phyloP scores from a whole-genome alignment of 225 moss, liverwort and hornwort species.

The Physcomitrellopsis africana region DNA sequence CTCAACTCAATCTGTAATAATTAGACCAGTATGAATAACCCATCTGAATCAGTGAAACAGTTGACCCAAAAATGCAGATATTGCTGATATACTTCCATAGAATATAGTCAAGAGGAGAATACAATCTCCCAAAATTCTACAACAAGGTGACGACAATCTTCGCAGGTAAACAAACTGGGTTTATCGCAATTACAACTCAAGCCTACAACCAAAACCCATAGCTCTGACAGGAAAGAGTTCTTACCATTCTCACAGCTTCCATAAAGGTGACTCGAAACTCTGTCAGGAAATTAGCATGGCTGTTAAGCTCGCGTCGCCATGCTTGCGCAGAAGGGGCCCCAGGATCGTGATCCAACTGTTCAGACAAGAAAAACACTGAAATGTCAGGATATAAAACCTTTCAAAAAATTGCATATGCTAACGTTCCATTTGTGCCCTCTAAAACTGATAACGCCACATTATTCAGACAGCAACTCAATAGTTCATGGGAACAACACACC shows the following conservation, averaged over 20 bases:
- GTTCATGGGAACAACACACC: too few relatives aligned
- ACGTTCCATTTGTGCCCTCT: neutral
- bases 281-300: slow-evolving; percentile 74
- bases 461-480: too few relatives aligned
- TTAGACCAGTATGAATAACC: neutral
- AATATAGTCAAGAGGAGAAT: slow-evolving; percentile 13
- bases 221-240: neutral
- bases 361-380: neutral
- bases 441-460: neutral
- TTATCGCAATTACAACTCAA: too few relatives aligned
- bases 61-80: neutral
- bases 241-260: slow-evolving; percentile 89
- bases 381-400: slow-evolving; percentile 6
- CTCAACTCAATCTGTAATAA: slow-evolving; percentile 10
- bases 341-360: slow-evolving; percentile 87
- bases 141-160: slow-evolving; percentile 9
- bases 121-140: slow-evolving; percentile 7
- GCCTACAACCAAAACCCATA: neutral
- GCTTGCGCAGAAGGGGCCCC: slow-evolving; percentile 85
- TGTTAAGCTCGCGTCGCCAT: slow-evolving; percentile 95
- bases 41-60: slow-evolving; percentile 2
- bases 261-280: slow-evolving; percentile 95
- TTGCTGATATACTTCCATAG: slow-evolving; percentile 6
- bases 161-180: neutral
- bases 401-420: neutral